Evolutionary conservation across 306 rosid genomes (phyloP).

Genomic region (Trifolium fragiferum): DNA sequence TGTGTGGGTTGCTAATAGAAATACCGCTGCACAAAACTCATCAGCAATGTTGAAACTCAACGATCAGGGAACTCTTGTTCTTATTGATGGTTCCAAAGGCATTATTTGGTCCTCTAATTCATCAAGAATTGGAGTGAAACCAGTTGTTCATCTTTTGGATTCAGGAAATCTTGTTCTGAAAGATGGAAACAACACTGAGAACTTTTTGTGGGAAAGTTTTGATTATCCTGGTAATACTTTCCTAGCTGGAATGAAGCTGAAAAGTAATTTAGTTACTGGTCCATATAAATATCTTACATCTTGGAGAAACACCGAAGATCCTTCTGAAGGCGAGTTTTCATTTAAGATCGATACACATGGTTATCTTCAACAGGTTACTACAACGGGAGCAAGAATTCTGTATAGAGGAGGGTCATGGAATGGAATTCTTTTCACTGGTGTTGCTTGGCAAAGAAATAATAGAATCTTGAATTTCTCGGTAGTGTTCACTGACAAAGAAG

Average conservation of each 20-base stretch:
- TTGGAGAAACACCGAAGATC: slow-evolving; percentile 33
- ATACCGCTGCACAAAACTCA: background rate
- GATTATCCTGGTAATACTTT: slow-evolving; percentile 44
- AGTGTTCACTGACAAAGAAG: background rate
- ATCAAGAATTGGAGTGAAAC: slow-evolving; percentile 5
- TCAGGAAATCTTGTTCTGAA: slow-evolving; percentile 43
- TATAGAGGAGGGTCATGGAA: slow-evolving; percentile 43
- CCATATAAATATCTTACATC: slow-evolving; percentile 19
- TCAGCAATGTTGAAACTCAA: slow-evolving; percentile 12
- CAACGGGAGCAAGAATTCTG: background rate
- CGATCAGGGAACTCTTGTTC: slow-evolving; percentile 30
- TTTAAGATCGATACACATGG: slow-evolving; percentile 35
- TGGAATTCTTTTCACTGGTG: slow-evolving; percentile 24
- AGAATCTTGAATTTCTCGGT: background rate
- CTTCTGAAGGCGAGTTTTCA: slow-evolving; percentile 21
- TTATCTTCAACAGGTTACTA: slow-evolving; percentile 18
- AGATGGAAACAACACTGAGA: background rate
- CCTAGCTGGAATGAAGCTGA: slow-evolving; percentile 38
- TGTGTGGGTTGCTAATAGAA: slow-evolving; percentile 38
- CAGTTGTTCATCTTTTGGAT: slow-evolving; percentile 37
- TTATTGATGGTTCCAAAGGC: slow-evolving; percentile 36
- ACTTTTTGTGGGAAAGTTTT: slow-evolving; percentile 45
- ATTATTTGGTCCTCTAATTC: slow-evolving; percentile 40
- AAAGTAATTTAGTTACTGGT: slow-evolving; percentile 1
- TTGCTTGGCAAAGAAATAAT: background rate